Evolutionary conservation across 2,329 filamentous ascomycete species (phyloP).

Genomic region (Chrysosporium queenslandicum): DNA sequence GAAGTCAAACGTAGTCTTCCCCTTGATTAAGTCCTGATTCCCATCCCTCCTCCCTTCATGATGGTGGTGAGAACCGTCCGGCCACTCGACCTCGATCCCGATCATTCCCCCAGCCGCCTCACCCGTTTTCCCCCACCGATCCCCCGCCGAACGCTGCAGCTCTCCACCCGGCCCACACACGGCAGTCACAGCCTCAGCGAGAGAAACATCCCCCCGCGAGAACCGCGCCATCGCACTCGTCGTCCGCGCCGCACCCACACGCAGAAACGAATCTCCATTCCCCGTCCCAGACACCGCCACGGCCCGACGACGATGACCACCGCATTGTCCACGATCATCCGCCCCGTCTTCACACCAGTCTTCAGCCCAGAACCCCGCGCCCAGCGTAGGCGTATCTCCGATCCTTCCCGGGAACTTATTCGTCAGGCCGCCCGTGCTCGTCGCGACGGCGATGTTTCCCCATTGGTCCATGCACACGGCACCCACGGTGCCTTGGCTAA

Average conservation of each 20-base stretch:
- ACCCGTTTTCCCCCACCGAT: conserved; percentile 61
- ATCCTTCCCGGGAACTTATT: conserved; percentile 80
- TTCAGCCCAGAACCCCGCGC: conserved; percentile 84
- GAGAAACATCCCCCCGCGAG: conserved; percentile 31
- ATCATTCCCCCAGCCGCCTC: conserved; percentile 83
- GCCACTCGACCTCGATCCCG: conserved; percentile 51
- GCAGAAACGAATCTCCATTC: conserved; percentile 80
- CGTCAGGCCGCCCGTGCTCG: conserved; percentile 65
- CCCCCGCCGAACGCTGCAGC: conserved; percentile 61
- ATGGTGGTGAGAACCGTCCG: conserved; percentile 33
- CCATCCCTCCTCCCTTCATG: conserved; percentile 25
- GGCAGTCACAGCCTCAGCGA: conserved; percentile 50
- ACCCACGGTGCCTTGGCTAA: conserved; percentile 76
- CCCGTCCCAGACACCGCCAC: conserved; percentile 67
- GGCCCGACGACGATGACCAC: conserved; percentile 26
- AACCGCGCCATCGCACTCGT: conserved; percentile 64
- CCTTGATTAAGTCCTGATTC: conserved; percentile 16
- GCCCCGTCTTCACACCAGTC: conserved; percentile 50
- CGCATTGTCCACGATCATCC: neutral
- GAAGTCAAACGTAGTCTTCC: conserved; percentile 60
- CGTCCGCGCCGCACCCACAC: conserved; percentile 59
- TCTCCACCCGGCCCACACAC: conserved; percentile 64
- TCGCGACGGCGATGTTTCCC: conserved; percentile 60
- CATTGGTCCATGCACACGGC: conserved; percentile 70
- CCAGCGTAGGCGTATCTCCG: conserved; percentile 74